These are phyloP conservation scores for Angophora floribunda DNA, from an alignment of 345 rosid species.

Conservation along the genomic window DNA sequence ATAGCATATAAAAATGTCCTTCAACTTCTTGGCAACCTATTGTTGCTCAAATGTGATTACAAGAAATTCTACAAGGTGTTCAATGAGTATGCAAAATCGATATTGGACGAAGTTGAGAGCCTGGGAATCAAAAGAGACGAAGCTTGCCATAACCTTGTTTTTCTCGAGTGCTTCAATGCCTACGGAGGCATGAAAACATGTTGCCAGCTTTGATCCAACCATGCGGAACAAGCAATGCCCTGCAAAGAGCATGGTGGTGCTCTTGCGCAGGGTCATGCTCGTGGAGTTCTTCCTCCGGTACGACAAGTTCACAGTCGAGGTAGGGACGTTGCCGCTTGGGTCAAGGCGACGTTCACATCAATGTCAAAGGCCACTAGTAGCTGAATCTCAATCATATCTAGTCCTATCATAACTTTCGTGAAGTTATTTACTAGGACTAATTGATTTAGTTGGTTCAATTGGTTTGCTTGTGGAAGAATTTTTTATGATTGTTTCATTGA, in stretches of 20 bases:
- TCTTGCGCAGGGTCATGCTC: not conserved
- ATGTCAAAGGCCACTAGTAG: too few species aligned
- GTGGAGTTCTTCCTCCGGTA: too few species aligned
- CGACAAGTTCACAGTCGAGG: too few species aligned
- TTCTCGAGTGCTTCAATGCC: constrained; percentile 6
- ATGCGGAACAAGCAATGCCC: constrained; percentile 25
- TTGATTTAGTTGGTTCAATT: too few species aligned
- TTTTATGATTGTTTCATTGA: not conserved
- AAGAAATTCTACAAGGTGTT: constrained; percentile 1
- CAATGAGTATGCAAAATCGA: not conserved
- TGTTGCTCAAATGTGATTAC: not conserved
- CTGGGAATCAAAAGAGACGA: constrained; percentile 13
- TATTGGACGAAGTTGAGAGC: constrained; percentile 5
- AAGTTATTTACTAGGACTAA: too few species aligned
- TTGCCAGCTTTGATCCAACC: constrained; percentile 5
- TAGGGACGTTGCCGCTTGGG: too few species aligned
- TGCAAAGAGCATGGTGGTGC: constrained; percentile 26
- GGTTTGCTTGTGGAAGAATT: too few species aligned
- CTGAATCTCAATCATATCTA: too few species aligned
- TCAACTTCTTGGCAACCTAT: constrained; percentile 5
- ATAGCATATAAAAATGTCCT: not conserved
- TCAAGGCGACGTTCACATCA: too few species aligned
- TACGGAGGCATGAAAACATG: constrained; percentile 10
- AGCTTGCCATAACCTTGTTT: constrained; percentile 13
- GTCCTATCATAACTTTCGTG: too few species aligned